Conservation (phyloP, 805 yeast species). For the Wickerhamia fluorescens region DNA sequence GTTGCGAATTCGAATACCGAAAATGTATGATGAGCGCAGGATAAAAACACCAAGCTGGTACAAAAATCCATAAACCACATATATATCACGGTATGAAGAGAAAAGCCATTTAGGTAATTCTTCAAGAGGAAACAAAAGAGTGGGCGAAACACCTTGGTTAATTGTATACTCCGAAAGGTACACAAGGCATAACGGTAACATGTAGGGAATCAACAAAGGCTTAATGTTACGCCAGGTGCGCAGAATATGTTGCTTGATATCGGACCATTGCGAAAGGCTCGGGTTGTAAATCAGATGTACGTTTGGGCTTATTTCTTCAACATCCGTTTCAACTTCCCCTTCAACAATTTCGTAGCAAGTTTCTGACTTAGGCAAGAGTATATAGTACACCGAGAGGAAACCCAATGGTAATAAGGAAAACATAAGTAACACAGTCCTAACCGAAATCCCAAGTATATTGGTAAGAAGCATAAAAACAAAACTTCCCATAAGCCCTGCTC, state of each 20-base stretch:
- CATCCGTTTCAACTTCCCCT: constrained; percentile 10
- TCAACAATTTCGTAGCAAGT: constrained; percentile 1
- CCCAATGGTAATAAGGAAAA: constrained; percentile 52
- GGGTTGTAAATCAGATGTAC: constrained; percentile 1
- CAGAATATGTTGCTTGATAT: constrained; percentile 9
- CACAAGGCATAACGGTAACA: constrained; percentile 79
- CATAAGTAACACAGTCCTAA: constrained; percentile 46
- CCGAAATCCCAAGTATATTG: constrained; percentile 52
- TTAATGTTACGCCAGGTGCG: constrained; percentile 20
- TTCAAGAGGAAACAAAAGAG: constrained; percentile 69
- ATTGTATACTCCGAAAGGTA: constrained; percentile 82
- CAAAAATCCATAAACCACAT: constrained; percentile 83
- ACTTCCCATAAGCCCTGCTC: constrained; percentile 86
- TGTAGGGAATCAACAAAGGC: constrained; percentile 54
- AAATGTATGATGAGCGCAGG: constrained; percentile 75
- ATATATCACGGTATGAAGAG: constrained; percentile 67
- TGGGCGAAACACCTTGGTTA: constrained; percentile 89
- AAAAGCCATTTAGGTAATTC: constrained; percentile 56
- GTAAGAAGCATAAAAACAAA: constrained; percentile 67
- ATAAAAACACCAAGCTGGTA: constrained; percentile 92
- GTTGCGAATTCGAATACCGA: constrained; percentile 48
- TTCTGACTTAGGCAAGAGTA: constrained; percentile 7
- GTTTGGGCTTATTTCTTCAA: neutral
- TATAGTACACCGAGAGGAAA: constrained; percentile 29
- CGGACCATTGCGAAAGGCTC: neutral